phyloP scores from a whole-genome alignment of 495 filamentous ascomycete genomes.

The Trichoderma gamsii region DNA sequence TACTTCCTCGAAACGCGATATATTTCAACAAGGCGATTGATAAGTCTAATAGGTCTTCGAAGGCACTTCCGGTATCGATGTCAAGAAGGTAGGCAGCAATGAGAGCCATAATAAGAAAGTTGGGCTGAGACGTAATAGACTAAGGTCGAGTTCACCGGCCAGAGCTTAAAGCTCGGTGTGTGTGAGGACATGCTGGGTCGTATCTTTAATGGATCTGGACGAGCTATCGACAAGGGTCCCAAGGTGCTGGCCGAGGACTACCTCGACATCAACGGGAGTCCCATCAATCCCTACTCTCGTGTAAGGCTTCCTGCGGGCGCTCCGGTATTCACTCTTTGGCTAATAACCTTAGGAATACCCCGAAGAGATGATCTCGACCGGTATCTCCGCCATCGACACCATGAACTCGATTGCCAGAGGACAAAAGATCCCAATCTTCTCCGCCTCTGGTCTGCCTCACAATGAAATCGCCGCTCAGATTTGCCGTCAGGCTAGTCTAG shows the following conservation, averaged over 20 bases:
- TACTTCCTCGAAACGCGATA: no score
- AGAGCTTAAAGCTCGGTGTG: slow-evolving; percentile 95
- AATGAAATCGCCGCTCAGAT: slow-evolving; percentile 99
- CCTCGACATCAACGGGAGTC: slow-evolving; percentile 97
- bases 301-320: slow-evolving; percentile 43
- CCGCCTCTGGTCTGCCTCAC: slow-evolving; percentile 93
- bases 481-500: slow-evolving; percentile 89
- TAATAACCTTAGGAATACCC: slow-evolving; percentile 68
- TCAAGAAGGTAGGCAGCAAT: slow-evolving; percentile 70
- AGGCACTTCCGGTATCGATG: slow-evolving; percentile 93
- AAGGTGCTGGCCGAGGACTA: slow-evolving; percentile 98
- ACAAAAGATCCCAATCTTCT: slow-evolving; percentile 99
- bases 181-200: slow-evolving; percentile 99
- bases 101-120: background rate
- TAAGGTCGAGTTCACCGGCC: slow-evolving; percentile 92
- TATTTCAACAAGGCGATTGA: no score
- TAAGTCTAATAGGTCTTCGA: slow-evolving; percentile 72
- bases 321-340: slow-evolving; percentile 17
- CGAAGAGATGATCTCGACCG: slow-evolving; percentile 99
- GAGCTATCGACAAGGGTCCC: slow-evolving; percentile 96
- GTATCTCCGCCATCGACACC: slow-evolving; percentile 98
- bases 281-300: slow-evolving; percentile 97
- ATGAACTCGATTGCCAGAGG: slow-evolving; percentile 99
- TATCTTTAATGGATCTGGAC: slow-evolving; percentile 96
- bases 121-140: slow-evolving; percentile 49